These are phyloP conservation scores for Gloeopeniophorella convolvens DNA, from an alignment of 768 basidiomycete species.

Conservation along the genomic window DNA sequence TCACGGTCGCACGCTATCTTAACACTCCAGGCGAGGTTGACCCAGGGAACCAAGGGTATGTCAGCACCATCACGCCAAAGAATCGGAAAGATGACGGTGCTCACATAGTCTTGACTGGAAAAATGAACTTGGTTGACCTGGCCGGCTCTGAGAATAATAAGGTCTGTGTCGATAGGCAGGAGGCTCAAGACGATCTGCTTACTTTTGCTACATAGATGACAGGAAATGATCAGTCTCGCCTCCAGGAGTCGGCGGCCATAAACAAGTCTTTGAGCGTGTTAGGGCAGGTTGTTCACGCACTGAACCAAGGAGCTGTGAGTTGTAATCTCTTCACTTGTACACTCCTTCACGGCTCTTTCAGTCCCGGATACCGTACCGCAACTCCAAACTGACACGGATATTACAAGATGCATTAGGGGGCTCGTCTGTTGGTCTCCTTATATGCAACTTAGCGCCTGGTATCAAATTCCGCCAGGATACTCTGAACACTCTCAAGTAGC, in stretches of 20 bases:
- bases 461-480: constrained; percentile 80
- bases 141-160: constrained; percentile 93
- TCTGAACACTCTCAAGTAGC: constrained; percentile 82
- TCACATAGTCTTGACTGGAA: constrained; percentile 56
- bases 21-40: constrained; percentile 60
- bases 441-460: constrained; percentile 85
- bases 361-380: constrained; percentile 82
- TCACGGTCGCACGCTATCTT: constrained; percentile 88
- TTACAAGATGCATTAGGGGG: constrained; percentile 90
- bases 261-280: constrained; percentile 85
- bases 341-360: constrained; percentile 24
- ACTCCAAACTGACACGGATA: constrained; percentile 83
- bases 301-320: constrained; percentile 63
- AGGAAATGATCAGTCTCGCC: constrained; percentile 79
- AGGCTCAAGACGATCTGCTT: not conserved
- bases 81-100: not conserved
- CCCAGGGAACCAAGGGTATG: constrained; percentile 48
- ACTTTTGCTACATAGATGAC: constrained; percentile 42
- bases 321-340: not conserved
- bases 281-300: constrained; percentile 81
- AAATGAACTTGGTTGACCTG: constrained; percentile 82
- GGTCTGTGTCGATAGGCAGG: constrained; percentile 28
- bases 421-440: constrained; percentile 67
- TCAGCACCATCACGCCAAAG: too few species aligned
- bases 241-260: constrained; percentile 85